Evolutionary conservation across 2,329 filamentous ascomycete species (phyloP).

Genomic region (Diaporthe eres): DNA sequence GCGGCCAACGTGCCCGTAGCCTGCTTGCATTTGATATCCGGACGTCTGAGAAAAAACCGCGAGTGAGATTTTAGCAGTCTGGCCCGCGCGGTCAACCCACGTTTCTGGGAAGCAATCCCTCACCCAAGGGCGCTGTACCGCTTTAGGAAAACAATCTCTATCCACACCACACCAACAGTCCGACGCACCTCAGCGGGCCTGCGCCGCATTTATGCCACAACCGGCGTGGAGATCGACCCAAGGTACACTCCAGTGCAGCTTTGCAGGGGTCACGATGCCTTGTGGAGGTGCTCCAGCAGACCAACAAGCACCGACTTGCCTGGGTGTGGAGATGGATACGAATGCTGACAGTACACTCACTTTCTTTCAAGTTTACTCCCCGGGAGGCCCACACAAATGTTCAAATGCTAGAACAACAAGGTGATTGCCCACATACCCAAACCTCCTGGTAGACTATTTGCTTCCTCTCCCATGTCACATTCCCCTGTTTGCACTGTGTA

Average conservation of each 20-base stretch:
- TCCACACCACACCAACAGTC: not conserved
- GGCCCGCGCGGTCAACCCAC: not conserved
- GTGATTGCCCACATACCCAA: too few relatives aligned
- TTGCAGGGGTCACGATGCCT: not conserved
- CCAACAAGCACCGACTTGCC: not conserved
- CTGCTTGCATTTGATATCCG: not conserved
- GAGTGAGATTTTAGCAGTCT: slow-evolving; percentile 17
- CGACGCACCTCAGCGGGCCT: slow-evolving; percentile 4
- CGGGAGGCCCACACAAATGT: not conserved
- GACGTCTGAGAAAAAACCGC: not conserved
- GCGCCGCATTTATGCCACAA: not conserved
- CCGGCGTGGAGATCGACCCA: not conserved
- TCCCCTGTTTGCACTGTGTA: too few relatives aligned
- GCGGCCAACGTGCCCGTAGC: too few relatives aligned
- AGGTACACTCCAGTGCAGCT: not conserved
- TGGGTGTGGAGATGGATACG: not conserved
- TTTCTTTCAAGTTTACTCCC: not conserved
- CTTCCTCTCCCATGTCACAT: too few relatives aligned
- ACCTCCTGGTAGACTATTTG: too few relatives aligned
- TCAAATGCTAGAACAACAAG: not conserved
- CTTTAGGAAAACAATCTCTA: slow-evolving; percentile 27
- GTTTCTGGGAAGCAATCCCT: not conserved
- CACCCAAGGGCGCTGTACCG: not conserved
- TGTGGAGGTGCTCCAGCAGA: not conserved
- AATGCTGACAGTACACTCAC: not conserved